phyloP scores from a whole-genome alignment of 306 rosid genomes.

The Glycyrrhiza uralensis region DNA sequence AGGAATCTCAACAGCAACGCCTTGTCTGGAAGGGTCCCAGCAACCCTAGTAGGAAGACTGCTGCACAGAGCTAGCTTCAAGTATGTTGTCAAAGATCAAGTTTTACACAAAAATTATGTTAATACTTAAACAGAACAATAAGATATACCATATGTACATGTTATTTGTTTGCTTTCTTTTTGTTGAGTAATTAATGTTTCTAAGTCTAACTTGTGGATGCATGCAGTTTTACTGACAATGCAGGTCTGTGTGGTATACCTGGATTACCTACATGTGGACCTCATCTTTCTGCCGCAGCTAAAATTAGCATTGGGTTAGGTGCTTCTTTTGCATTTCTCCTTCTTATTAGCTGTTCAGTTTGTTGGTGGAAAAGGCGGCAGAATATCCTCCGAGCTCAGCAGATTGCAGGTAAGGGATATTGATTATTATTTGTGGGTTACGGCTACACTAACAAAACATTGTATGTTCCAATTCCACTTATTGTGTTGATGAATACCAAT shows the following conservation, averaged over 20 bases:
- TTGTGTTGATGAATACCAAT: not conserved
- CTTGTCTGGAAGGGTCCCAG: conserved; percentile 75
- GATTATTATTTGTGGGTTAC: not conserved
- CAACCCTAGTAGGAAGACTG: conserved; percentile 76
- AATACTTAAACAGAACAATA: not conserved
- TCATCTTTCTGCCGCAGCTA: conserved; percentile 60
- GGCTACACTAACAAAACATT: not conserved
- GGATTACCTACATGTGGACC: conserved; percentile 71
- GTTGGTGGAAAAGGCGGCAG: conserved; percentile 85
- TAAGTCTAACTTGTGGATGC: conserved; percentile 21
- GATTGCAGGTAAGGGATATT: conserved; percentile 60
- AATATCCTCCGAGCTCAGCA: conserved; percentile 71
- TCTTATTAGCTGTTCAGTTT: conserved; percentile 49
- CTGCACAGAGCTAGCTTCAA: conserved; percentile 93
- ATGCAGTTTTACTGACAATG: conserved; percentile 86
- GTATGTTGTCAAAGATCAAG: conserved; percentile 42
- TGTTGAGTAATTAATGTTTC: not conserved
- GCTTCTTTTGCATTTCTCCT: conserved; percentile 41
- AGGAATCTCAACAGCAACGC: conserved; percentile 79
- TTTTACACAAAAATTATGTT: not conserved
- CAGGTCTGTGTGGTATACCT: conserved; percentile 85
- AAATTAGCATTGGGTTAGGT: conserved; percentile 71
- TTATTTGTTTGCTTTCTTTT: not conserved
- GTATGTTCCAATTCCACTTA: not conserved
- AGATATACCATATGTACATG: not conserved